A percentile compares a stretch with the other conserved stretches of the same genome.
phyloP scores from a whole-genome alignment of 2,329 filamentous ascomycete genomes.

The Cladophialophora immunda region DNA sequence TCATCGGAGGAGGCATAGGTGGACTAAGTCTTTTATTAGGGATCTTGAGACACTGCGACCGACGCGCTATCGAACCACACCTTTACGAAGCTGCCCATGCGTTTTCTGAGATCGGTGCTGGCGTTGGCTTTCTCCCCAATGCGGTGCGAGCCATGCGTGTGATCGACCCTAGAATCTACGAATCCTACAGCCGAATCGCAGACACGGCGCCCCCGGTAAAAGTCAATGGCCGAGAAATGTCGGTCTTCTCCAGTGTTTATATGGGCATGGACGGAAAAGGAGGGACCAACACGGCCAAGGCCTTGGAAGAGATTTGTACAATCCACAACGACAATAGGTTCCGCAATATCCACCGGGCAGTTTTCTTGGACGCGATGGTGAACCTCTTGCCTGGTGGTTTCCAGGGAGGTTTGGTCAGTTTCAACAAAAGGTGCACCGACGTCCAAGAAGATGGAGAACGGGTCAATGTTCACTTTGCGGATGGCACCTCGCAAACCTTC shows the following conservation, averaged over 20 bases:
- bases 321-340: slow-evolving; percentile 22
- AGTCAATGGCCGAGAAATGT: slow-evolving; percentile 13
- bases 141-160: slow-evolving; percentile 19
- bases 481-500: slow-evolving; percentile 12
- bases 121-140: slow-evolving; percentile 21
- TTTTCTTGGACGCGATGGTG: slow-evolving; percentile 18
- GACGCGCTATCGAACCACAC: slow-evolving; percentile 14
- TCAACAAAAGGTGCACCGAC: slow-evolving; percentile 20
- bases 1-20: slow-evolving; percentile 22
- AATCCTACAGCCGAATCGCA: slow-evolving; percentile 18
- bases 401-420: slow-evolving; percentile 13
- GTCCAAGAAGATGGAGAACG: slow-evolving; percentile 4
- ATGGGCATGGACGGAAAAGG: slow-evolving; percentile 26
- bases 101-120: slow-evolving; percentile 21
- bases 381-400: slow-evolving; percentile 14
- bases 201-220: background rate
- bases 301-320: slow-evolving; percentile 8
- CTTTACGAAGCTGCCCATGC: slow-evolving; percentile 20
- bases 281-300: slow-evolving; percentile 8
- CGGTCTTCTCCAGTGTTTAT: background rate
- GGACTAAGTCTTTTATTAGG: slow-evolving; percentile 20
- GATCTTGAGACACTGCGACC: slow-evolving; percentile 21
- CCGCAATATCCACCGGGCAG: slow-evolving; percentile 16
- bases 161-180: slow-evolving; percentile 12
- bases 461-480: slow-evolving; percentile 11